Conservation (phyloP, 148 eudicot species). For the Rhododendron ferrugineum region DNA sequence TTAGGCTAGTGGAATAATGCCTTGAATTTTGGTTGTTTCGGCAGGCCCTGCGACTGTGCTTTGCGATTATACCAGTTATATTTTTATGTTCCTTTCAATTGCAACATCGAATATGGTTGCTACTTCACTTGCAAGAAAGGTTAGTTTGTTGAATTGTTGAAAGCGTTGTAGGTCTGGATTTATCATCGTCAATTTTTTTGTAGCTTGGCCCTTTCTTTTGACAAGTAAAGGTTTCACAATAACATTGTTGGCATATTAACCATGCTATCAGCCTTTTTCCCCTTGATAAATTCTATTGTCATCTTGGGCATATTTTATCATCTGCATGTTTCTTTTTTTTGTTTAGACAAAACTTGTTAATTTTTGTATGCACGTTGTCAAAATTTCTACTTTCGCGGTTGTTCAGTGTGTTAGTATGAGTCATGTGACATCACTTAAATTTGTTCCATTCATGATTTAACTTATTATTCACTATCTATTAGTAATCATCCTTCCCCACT, state of each 20-base stretch:
- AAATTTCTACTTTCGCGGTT: background rate
- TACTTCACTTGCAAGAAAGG: constrained; percentile 83
- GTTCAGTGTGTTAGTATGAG: background rate
- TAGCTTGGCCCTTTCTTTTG: background rate
- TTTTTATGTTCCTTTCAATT: constrained; percentile 90
- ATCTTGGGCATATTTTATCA: background rate
- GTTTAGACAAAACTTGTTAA: background rate
- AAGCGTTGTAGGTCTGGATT: background rate
- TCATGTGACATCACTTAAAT: background rate
- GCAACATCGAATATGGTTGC: constrained; percentile 98
- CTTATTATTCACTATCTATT: background rate
- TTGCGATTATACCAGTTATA: constrained; percentile 69
- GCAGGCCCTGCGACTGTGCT: constrained; percentile 95
- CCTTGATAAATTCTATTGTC: background rate
- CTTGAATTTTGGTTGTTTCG: background rate
- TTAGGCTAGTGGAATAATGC: background rate
- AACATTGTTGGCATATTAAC: background rate
- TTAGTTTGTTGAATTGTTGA: constrained; percentile 18
- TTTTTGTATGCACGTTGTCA: background rate
- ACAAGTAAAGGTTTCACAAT: background rate
- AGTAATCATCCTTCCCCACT: background rate
- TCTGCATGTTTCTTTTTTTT: background rate
- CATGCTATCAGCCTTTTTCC: background rate
- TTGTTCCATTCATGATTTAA: background rate
- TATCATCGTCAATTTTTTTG: background rate